Conservation (phyloP, 352 stramenopile genomes). For the Globisporangium irregulare region DNA sequence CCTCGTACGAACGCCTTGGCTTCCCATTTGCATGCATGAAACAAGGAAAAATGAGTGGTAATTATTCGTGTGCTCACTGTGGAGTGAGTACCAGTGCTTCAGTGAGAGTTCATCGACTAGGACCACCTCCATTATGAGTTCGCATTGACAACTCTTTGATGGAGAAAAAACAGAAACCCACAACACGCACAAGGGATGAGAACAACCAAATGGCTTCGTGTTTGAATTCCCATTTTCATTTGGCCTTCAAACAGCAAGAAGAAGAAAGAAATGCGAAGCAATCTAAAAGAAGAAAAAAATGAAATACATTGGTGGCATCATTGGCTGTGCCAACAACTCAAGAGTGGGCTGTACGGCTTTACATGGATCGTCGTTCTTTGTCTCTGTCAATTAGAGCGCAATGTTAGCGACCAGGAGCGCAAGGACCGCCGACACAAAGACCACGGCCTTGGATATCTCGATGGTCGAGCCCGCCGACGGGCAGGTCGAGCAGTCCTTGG, state of each 20-base stretch:
- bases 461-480: slow-evolving; percentile 13
- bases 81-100: too few relatives aligned
- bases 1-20: background rate
- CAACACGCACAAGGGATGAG: background rate
- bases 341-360: background rate
- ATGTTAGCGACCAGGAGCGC: slow-evolving; percentile 16
- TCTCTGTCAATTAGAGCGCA: slow-evolving; percentile 11
- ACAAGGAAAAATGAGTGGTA: background rate
- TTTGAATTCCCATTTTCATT: background rate
- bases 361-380: background rate
- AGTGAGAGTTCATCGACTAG: background rate
- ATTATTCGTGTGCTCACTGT: background rate
- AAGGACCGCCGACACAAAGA: slow-evolving; percentile 15
- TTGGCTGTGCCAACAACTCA: background rate
- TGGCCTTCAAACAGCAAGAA: background rate
- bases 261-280: background rate
- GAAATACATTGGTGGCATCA: slow-evolving; percentile 13
- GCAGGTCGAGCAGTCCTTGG: slow-evolving; percentile 25
- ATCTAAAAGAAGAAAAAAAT: background rate
- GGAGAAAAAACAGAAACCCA: background rate
- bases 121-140: background rate
- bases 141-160: background rate
- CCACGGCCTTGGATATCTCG: slow-evolving; percentile 16
- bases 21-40: background rate
- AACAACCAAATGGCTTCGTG: background rate